Evolutionary conservation across 805 yeast species (phyloP).

Genomic region (Hanseniaspora mollemarum): DNA sequence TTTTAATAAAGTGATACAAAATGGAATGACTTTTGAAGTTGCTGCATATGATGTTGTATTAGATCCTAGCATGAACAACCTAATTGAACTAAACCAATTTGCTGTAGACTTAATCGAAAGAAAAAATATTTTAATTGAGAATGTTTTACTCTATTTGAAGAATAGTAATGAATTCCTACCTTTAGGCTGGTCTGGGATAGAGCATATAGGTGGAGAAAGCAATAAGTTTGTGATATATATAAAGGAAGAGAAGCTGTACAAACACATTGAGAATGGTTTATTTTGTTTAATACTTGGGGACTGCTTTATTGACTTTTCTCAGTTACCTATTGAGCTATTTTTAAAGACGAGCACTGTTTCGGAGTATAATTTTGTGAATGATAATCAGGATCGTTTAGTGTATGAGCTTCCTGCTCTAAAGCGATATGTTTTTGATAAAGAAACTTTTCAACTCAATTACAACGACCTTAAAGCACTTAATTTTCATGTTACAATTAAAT

Average conservation of each 20-base stretch:
- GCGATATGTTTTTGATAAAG: neutral
- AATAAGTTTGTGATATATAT: neutral
- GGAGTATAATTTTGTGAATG: conserved; percentile 5
- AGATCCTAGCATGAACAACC: neutral
- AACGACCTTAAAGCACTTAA: neutral
- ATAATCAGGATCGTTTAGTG: conserved; percentile 3
- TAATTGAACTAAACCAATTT: neutral
- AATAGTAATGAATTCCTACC: neutral
- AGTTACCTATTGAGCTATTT: neutral
- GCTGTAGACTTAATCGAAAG: neutral
- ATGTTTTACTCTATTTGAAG: neutral
- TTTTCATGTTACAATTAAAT: neutral
- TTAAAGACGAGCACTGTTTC: neutral
- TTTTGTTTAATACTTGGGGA: neutral
- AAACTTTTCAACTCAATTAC: neutral
- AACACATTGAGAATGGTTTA: neutral
- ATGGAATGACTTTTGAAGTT: neutral
- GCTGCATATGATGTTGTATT: neutral
- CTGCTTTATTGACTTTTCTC: neutral
- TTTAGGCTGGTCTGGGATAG: neutral
- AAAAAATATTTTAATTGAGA: neutral
- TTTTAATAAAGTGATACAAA: neutral
- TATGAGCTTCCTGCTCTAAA: neutral
- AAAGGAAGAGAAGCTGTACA: neutral
- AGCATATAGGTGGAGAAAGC: neutral